phyloP scores from a whole-genome alignment of 306 rosid genomes.

The Corylus heterophylla region DNA sequence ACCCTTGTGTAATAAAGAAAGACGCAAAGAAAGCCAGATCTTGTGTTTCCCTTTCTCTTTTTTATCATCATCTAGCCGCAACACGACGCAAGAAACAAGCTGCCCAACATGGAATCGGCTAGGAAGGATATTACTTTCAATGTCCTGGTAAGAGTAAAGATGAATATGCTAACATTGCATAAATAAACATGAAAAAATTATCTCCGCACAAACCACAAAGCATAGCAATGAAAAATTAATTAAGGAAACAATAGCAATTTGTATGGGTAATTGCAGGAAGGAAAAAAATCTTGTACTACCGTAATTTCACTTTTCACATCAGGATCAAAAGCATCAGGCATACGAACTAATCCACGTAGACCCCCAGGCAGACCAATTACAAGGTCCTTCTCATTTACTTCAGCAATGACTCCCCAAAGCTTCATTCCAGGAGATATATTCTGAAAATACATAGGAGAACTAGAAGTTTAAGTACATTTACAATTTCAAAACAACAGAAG shows the following conservation, averaged over 20 bases:
- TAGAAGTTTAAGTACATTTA: conserved; percentile 8
- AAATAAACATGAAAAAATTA: neutral
- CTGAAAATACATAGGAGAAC: conserved; percentile 37
- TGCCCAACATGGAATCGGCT: conserved; percentile 67
- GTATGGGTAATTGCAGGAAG: neutral
- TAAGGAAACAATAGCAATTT: neutral
- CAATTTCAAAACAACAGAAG: neutral
- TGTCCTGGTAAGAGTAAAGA: conserved; percentile 42
- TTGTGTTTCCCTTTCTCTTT: conserved; percentile 76
- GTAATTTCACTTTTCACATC: conserved; percentile 42
- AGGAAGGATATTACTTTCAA: conserved; percentile 59
- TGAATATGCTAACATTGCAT: conserved; percentile 16
- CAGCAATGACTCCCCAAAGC: conserved; percentile 90
- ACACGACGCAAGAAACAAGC: conserved; percentile 78
- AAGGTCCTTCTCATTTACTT: conserved; percentile 85
- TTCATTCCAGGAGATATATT: conserved; percentile 89
- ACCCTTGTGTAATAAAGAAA: conserved; percentile 79
- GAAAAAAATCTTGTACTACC: conserved; percentile 41
- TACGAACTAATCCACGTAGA: conserved; percentile 83
- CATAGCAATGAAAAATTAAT: neutral
- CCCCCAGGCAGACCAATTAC: conserved; percentile 90
- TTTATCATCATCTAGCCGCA: conserved; percentile 72
- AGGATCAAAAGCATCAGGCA: conserved; percentile 75
- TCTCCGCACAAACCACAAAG: neutral
- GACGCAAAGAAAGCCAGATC: conserved; percentile 93